Evolutionary conservation across 306 rosid genomes (phyloP).

Genomic region (Acacia melanoxylon): DNA sequence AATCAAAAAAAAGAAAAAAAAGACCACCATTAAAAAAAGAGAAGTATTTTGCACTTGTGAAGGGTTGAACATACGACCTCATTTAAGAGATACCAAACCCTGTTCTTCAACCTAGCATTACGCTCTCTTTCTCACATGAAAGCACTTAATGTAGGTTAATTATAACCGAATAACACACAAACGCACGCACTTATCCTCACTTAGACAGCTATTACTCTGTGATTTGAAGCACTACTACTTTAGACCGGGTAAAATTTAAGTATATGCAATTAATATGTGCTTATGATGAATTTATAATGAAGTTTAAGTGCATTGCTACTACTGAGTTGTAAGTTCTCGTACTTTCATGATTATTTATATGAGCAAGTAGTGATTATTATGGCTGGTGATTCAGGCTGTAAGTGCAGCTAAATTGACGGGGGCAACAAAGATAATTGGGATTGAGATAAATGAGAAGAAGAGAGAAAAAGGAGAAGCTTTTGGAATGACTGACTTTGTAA

Average conservation of each 20-base stretch:
- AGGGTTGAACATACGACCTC: too few species aligned
- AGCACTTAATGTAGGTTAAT: not conserved
- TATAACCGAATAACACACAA: too few species aligned
- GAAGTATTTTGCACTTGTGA: too few species aligned
- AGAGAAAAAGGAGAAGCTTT: conserved; percentile 5
- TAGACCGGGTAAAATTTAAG: not conserved
- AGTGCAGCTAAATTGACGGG: not conserved
- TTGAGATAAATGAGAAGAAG: not conserved
- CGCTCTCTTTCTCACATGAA: too few species aligned
- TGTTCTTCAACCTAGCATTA: too few species aligned
- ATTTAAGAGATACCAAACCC: too few species aligned
- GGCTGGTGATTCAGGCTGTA: not conserved
- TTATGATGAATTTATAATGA: not conserved
- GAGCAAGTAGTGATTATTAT: not conserved
- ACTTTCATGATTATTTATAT: too few species aligned
- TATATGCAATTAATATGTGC: not conserved
- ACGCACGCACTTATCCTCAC: not conserved
- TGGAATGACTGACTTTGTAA: conserved; percentile 51
- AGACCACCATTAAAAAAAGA: too few species aligned
- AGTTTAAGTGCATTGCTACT: not conserved
- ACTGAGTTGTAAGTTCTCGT: not conserved
- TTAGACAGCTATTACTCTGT: not conserved
- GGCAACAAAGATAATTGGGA: conserved; percentile 1
- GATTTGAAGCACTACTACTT: not conserved
- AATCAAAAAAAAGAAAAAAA: too few species aligned